These are phyloP conservation scores for Solanum chiquidenum DNA, from an alignment of 257 asterid genomes.

Conservation along the genomic window DNA sequence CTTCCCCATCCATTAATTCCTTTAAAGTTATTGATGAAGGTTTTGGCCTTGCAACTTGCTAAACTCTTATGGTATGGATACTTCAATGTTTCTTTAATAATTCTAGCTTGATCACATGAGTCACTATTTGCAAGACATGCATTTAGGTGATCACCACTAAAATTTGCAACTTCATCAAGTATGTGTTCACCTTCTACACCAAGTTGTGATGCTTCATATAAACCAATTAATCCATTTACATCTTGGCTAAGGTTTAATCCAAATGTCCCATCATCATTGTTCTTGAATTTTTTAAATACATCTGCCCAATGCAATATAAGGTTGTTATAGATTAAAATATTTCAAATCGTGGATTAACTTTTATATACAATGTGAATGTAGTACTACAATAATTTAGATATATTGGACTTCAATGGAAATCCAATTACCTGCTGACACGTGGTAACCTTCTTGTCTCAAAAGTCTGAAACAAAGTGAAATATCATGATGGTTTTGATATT, in stretches of 20 bases:
- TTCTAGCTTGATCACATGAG: neutral
- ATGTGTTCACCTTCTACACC: conserved; percentile 31
- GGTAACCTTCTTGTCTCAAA: conserved; percentile 30
- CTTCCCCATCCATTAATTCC: conserved; percentile 14
- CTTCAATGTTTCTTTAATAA: conserved; percentile 8
- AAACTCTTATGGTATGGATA: conserved; percentile 38
- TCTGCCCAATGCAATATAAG: neutral
- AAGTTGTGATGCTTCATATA: conserved; percentile 45
- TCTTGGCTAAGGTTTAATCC: conserved; percentile 1
- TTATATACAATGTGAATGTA: neutral
- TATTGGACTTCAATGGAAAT: neutral
- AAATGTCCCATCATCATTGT: conserved; percentile 21
- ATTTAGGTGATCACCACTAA: conserved; percentile 8
- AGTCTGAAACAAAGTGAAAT: conserved; percentile 38
- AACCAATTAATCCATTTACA: conserved; percentile 14
- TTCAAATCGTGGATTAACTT: neutral
- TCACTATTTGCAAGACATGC: neutral
- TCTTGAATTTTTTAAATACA: conserved; percentile 27
- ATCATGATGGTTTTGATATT: neutral
- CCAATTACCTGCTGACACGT: conserved; percentile 21
- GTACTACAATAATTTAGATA: too few relatives aligned
- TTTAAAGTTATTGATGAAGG: neutral
- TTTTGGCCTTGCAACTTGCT: neutral
- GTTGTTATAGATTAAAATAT: neutral
- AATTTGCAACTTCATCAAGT: conserved; percentile 32